These are phyloP conservation scores for Neurospora tetrasperma DNA, from an alignment of 495 filamentous ascomycete genomes.

Conservation along the genomic window DNA sequence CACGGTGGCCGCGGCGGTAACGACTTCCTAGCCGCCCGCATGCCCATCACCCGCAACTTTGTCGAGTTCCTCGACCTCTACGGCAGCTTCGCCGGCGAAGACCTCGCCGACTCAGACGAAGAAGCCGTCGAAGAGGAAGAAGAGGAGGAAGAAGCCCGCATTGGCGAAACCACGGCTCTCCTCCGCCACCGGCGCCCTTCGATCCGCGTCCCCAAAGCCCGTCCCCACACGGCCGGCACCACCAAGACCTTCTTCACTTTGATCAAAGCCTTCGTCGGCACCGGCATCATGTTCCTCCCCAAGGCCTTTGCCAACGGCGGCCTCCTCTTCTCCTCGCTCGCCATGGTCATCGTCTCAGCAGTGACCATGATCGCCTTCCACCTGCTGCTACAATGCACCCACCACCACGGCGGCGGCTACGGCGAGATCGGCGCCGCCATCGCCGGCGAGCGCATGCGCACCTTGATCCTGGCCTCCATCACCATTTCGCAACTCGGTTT, in stretches of 20 bases:
- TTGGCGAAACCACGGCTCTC: conserved; percentile 40
- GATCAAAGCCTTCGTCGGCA: conserved; percentile 56
- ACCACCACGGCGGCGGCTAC: conserved; percentile 45
- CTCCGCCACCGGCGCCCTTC: conserved; percentile 28
- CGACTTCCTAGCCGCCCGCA: conserved; percentile 30
- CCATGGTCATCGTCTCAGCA: conserved; percentile 44
- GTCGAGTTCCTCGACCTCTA: conserved; percentile 61
- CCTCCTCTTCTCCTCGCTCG: conserved; percentile 52
- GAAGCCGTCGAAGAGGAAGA: conserved; percentile 34
- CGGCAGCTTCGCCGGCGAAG: conserved; percentile 62
- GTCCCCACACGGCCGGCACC: conserved; percentile 39
- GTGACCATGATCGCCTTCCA: conserved; percentile 52
- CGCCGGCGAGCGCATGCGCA: conserved; percentile 39
- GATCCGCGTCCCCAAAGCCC: background rate
- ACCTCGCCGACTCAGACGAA: conserved; percentile 55
- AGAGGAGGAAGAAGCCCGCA: conserved; percentile 22
- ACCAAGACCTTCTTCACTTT: conserved; percentile 58
- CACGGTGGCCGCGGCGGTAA: conserved; percentile 19
- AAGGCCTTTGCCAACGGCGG: conserved; percentile 60
- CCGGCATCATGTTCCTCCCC: conserved; percentile 59
- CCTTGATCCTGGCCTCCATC: conserved; percentile 48
- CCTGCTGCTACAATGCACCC: conserved; percentile 48
- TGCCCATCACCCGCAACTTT: conserved; percentile 52
- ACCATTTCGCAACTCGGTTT: conserved; percentile 58
- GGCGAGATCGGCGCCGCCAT: conserved; percentile 52